These are phyloP conservation scores for Huntiella omanensis DNA, from an alignment of 2,329 filamentous ascomycete genomes.

Conservation along the genomic window DNA sequence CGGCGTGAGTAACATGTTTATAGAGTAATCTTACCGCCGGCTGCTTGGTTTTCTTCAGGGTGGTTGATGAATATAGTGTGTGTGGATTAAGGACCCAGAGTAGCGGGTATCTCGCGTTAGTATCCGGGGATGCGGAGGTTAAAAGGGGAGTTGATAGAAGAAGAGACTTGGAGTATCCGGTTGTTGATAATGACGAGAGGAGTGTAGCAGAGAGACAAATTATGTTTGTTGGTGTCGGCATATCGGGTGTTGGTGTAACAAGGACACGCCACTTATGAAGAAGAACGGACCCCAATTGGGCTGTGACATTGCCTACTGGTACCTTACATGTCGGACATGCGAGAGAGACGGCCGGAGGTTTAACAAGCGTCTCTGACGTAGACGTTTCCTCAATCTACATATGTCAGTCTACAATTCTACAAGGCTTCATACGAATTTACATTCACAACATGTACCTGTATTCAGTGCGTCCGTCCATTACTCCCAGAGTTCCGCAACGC, in stretches of 20 bases:
- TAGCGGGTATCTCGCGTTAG: conserved; percentile 18
- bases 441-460: too few species aligned
- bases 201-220: conserved; percentile 36
- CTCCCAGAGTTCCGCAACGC: too few species aligned
- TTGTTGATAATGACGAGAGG: conserved; percentile 33
- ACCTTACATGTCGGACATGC: conserved; percentile 27
- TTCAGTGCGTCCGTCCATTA: too few species aligned
- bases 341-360: conserved; percentile 14
- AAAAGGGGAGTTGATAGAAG: conserved; percentile 21
- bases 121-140: not conserved
- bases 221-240: conserved; percentile 21
- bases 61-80: conserved; percentile 31
- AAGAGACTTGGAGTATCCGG: conserved; percentile 37
- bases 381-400: too few species aligned
- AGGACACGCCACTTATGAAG: conserved; percentile 39
- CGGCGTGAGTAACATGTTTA: conserved; percentile 22
- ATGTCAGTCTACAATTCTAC: too few species aligned
- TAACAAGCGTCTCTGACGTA: not conserved
- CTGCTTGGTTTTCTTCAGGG: conserved; percentile 14
- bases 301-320: conserved; percentile 29
- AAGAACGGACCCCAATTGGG: conserved; percentile 26
- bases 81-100: conserved; percentile 39
- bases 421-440: too few species aligned
- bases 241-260: conserved; percentile 18
- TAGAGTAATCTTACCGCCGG: conserved; percentile 36